Conservation (phyloP, 1,284 basidiomycete genomes). For the Moesziomyces sp. region DNA sequence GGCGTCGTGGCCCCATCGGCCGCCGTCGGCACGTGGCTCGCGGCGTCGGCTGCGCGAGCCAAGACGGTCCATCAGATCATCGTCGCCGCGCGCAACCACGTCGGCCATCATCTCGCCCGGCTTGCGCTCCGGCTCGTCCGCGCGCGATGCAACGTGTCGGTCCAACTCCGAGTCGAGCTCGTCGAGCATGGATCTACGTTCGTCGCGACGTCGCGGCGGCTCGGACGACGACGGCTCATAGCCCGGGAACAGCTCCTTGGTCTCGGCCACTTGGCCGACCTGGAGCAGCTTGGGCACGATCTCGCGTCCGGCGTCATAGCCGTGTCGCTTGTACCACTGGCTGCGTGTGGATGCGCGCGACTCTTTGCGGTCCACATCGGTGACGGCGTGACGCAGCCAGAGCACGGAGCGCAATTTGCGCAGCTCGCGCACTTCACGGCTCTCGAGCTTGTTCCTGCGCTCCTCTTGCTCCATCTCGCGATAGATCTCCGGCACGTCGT, state of each 20-base stretch:
- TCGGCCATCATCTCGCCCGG: slow-evolving; percentile 44
- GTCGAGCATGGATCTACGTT: slow-evolving; percentile 24
- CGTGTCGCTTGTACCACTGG: slow-evolving; percentile 65
- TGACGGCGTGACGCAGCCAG: slow-evolving; percentile 57
- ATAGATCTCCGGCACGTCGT: slow-evolving; percentile 64
- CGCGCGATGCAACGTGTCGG: slow-evolving; percentile 6
- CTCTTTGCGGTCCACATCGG: slow-evolving; percentile 57
- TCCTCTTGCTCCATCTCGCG: slow-evolving; percentile 63
- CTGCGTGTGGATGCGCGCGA: slow-evolving; percentile 43
- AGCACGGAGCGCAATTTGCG: slow-evolving; percentile 42
- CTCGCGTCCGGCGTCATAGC: slow-evolving; percentile 61
- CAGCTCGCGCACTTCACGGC: slow-evolving; percentile 29
- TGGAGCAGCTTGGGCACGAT: slow-evolving; percentile 61
- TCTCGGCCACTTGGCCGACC: slow-evolving; percentile 49
- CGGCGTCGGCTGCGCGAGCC: slow-evolving; percentile 3
- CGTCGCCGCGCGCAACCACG: slow-evolving; percentile 15
- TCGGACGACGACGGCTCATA: slow-evolving; percentile 16
- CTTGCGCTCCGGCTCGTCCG: slow-evolving; percentile 19
- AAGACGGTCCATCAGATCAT: slow-evolving; percentile 28
- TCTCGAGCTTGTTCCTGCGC: slow-evolving; percentile 10
- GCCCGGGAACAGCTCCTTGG: slow-evolving; percentile 47
- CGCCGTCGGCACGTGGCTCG: slow-evolving; percentile 5
- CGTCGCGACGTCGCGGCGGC: background rate
- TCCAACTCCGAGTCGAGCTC: slow-evolving; percentile 46
- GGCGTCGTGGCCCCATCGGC: slow-evolving; percentile 34